Evolutionary conservation across 2,329 filamentous ascomycete species (phyloP).

Genomic region (Raffaelea arxii): DNA sequence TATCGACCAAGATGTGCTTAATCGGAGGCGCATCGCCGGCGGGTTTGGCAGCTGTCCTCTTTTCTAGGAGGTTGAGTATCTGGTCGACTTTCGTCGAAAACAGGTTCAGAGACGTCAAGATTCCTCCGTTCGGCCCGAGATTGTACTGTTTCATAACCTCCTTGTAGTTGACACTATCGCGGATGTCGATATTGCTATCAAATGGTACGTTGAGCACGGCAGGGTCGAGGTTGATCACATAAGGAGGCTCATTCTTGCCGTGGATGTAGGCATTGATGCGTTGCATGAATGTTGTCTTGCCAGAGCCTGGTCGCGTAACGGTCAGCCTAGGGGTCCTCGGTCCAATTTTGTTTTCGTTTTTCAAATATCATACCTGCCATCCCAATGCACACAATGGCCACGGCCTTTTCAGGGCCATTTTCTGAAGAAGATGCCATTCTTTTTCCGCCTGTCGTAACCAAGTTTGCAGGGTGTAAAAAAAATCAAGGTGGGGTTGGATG

Average conservation of each 20-base stretch:
- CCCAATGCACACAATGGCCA: slow-evolving; percentile 79
- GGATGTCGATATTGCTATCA: slow-evolving; percentile 96
- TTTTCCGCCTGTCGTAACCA: too few relatives aligned
- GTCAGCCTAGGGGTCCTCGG: background rate
- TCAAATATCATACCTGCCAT: slow-evolving; percentile 64
- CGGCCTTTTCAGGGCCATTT: background rate
- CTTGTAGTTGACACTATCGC: slow-evolving; percentile 97
- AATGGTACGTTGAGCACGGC: slow-evolving; percentile 91
- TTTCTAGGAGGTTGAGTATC: slow-evolving; percentile 80
- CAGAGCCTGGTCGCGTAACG: slow-evolving; percentile 59
- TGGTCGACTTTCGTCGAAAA: slow-evolving; percentile 98
- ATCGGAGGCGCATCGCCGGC: slow-evolving; percentile 52
- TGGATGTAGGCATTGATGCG: slow-evolving; percentile 92
- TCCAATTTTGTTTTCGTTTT: background rate
- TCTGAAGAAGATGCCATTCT: background rate
- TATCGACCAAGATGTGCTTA: slow-evolving; percentile 85
- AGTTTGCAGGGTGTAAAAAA: too few relatives aligned
- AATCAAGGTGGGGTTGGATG: too few relatives aligned
- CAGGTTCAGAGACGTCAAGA: slow-evolving; percentile 88
- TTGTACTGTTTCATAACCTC: slow-evolving; percentile 99
- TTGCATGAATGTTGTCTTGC: slow-evolving; percentile 99
- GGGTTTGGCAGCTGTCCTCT: slow-evolving; percentile 60
- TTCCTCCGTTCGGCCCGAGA: slow-evolving; percentile 91
- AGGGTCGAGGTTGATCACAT: slow-evolving; percentile 94
- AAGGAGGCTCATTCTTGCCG: slow-evolving; percentile 68